Evolutionary conservation across 2,329 filamentous ascomycete genomes (phyloP).

Genomic region (Helotiales sp.): DNA sequence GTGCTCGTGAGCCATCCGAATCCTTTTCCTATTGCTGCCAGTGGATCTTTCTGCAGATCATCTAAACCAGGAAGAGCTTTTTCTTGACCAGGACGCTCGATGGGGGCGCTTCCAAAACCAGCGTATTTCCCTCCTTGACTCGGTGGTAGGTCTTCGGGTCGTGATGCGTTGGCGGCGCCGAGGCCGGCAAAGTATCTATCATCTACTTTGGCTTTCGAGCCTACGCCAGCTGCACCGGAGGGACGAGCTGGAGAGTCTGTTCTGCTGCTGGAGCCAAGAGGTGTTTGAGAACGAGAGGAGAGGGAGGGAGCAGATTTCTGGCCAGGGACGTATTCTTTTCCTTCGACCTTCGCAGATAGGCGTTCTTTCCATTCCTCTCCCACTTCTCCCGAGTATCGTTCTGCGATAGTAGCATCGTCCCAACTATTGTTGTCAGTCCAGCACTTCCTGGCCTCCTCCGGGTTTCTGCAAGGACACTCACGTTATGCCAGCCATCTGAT

Average conservation of each 20-base stretch:
- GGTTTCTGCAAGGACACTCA: constrained; percentile 14
- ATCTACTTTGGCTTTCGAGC: constrained; percentile 63
- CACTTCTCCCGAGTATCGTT: constrained; percentile 84
- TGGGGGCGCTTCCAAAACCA: constrained; percentile 79
- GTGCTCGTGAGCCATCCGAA: constrained; percentile 93
- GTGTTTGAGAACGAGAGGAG: constrained; percentile 25
- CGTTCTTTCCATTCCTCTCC: constrained; percentile 96
- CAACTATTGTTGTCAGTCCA: constrained; percentile 39
- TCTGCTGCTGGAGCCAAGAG: constrained; percentile 20
- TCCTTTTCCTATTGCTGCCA: constrained; percentile 84
- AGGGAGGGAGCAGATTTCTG: constrained; percentile 48
- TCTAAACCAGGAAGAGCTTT: constrained; percentile 66
- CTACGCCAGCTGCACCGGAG: constrained; percentile 25
- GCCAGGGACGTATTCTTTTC: constrained; percentile 77
- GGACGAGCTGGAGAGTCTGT: constrained; percentile 31
- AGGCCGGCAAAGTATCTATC: constrained; percentile 89
- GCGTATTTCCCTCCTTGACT: constrained; percentile 90
- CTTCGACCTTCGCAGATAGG: constrained; percentile 83
- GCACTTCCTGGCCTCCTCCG: neutral
- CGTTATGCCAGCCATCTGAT: constrained; percentile 61
- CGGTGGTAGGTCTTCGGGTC: constrained; percentile 74
- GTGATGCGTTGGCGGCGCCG: constrained; percentile 77
- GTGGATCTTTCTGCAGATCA: constrained; percentile 87
- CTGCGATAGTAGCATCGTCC: constrained; percentile 86
- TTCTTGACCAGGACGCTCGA: constrained; percentile 46